Evolutionary conservation across 2,329 filamentous ascomycete genomes (phyloP).

Genomic region (Graphium sp.): DNA sequence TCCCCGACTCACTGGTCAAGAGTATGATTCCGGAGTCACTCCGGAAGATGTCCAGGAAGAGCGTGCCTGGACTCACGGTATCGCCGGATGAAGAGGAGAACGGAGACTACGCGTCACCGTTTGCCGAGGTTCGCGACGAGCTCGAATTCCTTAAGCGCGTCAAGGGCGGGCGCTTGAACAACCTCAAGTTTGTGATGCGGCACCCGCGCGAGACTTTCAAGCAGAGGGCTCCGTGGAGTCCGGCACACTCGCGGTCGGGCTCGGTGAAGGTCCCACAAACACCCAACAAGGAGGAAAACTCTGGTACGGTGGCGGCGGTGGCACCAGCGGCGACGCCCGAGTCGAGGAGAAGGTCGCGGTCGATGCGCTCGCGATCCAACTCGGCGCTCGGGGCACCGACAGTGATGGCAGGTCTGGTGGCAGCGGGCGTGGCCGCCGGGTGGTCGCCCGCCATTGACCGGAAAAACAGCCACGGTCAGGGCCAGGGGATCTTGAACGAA

Average conservation of each 20-base stretch:
- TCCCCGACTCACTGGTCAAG: slow-evolving; percentile 56
- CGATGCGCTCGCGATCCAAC: slow-evolving; percentile 47
- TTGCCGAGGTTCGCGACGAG: slow-evolving; percentile 64
- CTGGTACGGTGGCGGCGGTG: slow-evolving; percentile 26
- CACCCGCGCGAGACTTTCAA: slow-evolving; percentile 58
- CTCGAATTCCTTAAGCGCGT: slow-evolving; percentile 65
- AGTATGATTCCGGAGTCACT: slow-evolving; percentile 34
- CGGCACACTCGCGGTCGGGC: slow-evolving; percentile 47
- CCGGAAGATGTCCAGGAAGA: slow-evolving; percentile 24
- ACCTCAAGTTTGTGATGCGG: slow-evolving; percentile 61
- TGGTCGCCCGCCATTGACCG: slow-evolving; percentile 60
- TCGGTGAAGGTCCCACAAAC: slow-evolving; percentile 45
- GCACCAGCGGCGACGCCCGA: slow-evolving; percentile 39
- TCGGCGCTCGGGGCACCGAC: slow-evolving; percentile 59
- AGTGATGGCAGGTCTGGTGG: slow-evolving; percentile 73
- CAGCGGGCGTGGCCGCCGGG: slow-evolving; percentile 56
- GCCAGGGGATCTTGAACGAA: neutral
- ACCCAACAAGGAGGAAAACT: slow-evolving; percentile 40
- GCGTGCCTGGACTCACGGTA: slow-evolving; percentile 38
- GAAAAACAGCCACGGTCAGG: no score
- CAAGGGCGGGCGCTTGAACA: slow-evolving; percentile 69
- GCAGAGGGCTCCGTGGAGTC: slow-evolving; percentile 42
- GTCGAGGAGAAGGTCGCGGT: slow-evolving; percentile 48
- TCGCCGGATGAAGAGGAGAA: slow-evolving; percentile 51
- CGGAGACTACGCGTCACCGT: slow-evolving; percentile 50